Conservation (phyloP, 768 basidiomycete species). For the Pulveroboletus sp. region DNA sequence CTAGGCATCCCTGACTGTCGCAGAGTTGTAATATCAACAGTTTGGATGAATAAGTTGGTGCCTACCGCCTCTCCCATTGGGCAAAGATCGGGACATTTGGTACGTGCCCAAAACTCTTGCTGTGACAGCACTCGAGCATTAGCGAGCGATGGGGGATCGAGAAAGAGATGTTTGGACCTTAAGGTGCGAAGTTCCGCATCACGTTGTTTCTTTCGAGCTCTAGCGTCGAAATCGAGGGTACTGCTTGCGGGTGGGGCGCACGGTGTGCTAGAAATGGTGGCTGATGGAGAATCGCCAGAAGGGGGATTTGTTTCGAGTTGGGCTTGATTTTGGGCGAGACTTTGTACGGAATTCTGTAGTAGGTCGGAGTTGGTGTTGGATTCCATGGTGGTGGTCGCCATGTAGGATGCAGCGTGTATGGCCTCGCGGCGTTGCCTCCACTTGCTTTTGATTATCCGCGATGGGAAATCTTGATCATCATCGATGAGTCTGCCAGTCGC, state of each 20-base stretch:
- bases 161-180: background rate
- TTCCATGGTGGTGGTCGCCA: conserved; percentile 19
- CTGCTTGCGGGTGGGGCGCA: background rate
- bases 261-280: background rate
- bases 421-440: background rate
- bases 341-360: background rate
- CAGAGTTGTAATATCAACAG: background rate
- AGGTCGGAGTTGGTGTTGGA: too few relatives aligned
- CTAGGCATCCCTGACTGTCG: conserved; percentile 7
- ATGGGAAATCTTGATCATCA: background rate
- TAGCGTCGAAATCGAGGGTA: background rate
- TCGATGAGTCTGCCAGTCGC: too few relatives aligned
- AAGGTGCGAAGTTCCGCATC: background rate
- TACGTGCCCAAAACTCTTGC: conserved; percentile 25
- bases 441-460: background rate
- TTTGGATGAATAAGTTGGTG: background rate
- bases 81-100: conserved; percentile 23
- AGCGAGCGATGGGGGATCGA: background rate
- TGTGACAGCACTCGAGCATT: background rate
- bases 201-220: background rate
- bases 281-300: background rate
- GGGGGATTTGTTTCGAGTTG: background rate
- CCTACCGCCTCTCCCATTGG: conserved; percentile 18
- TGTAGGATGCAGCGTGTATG: background rate
- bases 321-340: background rate